A percentile compares a stretch with the other conserved stretches of the same genome.
phyloP scores from a whole-genome alignment of 441 rosid species.

The Gossypium armourianum region DNA sequence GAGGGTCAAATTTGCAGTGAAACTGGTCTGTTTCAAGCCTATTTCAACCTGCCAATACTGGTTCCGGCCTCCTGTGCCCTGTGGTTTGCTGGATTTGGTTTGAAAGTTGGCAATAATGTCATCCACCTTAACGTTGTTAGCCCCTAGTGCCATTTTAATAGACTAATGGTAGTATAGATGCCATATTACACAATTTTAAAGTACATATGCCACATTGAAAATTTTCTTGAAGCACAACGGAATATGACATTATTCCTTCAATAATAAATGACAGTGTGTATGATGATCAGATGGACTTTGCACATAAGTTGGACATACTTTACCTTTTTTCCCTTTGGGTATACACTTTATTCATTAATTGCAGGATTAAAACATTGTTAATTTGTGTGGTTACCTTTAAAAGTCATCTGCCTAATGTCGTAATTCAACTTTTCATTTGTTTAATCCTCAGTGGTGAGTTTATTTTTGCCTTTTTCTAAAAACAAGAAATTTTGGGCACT shows the following conservation, averaged over 20 bases:
- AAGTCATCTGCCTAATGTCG: background rate
- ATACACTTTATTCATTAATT: background rate
- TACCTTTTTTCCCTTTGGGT: background rate
- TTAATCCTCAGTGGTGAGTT: background rate
- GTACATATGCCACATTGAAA: background rate
- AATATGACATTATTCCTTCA: background rate
- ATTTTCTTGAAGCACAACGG: background rate
- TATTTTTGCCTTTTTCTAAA: background rate
- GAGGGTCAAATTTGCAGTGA: background rate
- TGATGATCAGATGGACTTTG: background rate
- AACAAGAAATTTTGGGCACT: background rate
- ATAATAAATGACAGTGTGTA: background rate
- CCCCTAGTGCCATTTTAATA: background rate
- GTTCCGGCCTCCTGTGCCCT: background rate
- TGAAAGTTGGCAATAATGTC: background rate
- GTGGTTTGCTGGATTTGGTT: background rate
- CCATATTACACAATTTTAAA: background rate
- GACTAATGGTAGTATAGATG: background rate
- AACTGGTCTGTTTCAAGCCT: conserved; percentile 2
- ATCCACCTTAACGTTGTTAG: background rate
- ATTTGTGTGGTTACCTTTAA: background rate
- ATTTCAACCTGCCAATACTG: background rate
- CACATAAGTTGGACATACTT: background rate
- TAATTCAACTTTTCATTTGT: background rate
- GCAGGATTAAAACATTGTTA: background rate